Percentiles rank a stretch among this genome's conserved stretches.
phyloP scores from a whole-genome alignment of 164 flowering plant genomes.

The Akebia trifoliata region DNA sequence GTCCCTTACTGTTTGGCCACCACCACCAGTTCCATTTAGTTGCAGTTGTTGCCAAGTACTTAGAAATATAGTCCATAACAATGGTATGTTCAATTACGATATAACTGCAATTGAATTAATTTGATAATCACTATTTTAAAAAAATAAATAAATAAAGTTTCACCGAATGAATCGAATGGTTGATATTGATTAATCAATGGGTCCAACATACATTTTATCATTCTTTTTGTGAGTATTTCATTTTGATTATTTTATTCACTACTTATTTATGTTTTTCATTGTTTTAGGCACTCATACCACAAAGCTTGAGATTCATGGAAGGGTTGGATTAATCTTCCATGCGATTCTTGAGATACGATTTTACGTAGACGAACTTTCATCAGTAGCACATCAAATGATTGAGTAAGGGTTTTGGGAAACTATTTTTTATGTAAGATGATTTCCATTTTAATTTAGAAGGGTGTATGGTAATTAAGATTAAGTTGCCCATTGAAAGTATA shows the following conservation, averaged over 20 bases:
- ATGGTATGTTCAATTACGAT: conserved; percentile 33
- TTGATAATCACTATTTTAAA: no score
- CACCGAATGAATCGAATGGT: no score
- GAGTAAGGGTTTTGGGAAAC: no score
- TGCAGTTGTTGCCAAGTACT: conserved; percentile 48
- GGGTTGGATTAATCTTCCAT: conserved; percentile 43
- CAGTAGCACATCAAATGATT: conserved; percentile 23
- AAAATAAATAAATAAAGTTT: no score
- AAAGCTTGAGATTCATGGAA: conserved; percentile 60
- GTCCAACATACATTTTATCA: no score
- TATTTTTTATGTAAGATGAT: no score
- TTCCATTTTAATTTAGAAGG: no score
- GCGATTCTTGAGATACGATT: conserved; percentile 28
- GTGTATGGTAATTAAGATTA: no score
- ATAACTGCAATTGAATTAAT: no score
- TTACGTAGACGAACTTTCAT: neutral
- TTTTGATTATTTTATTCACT: neutral
- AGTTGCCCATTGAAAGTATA: no score
- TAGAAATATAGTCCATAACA: conserved; percentile 36
- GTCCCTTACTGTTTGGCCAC: conserved; percentile 4
- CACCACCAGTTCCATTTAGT: neutral
- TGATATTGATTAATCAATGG: no score
- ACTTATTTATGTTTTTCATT: neutral
- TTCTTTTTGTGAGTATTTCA: neutral
- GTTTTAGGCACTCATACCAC: conserved; percentile 23